Evolutionary conservation across 306 rosid species (phyloP), one percentile per base, ranked within the genome.

Genomic region (Prunus kanzakura): DNA sequence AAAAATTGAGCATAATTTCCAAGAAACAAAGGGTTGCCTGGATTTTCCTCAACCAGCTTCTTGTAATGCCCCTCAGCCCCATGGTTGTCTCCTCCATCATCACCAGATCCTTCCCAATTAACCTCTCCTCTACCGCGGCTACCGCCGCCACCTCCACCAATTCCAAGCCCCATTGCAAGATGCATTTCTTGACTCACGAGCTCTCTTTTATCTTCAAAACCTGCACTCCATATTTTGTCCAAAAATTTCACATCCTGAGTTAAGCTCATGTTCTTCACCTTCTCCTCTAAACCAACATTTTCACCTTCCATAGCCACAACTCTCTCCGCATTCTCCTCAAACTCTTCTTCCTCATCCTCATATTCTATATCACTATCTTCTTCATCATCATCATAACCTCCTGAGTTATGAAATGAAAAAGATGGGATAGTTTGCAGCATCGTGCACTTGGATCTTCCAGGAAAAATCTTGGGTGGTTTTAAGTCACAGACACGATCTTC

Each of bases 1-100:
- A 95, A 45, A 76, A 83, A 89, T 7, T 88, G 84, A 38, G 99
- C 99, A 84, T 92, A 92, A 70, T 95, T 95, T 73, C 97, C 83
- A 23, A 92, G 87, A 73, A 92, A 87, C 87, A 95, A 84, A 2
- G 99, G 78, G 68, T 88, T 84, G 8, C 93, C 92, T 1, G 97
- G 99, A 82, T 92, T 89, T 86, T 87, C 89, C 79, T 85, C 84
- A 55, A 92, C 87, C 96, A 89, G 82, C 72, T 66, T 90, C 88
- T 84, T 89, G 79, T 92, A 82, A 69, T 89, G 80, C 78, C 83
- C 93, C 72, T 92, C 97, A 76, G 82, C 87, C 13, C 62, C 88
- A 38, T 67, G 78, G 18, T 76, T 81, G 13, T 75, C 96, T 55
- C 82, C 87, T 56, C 83, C 88, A 66, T 85, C 88, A 15, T 91